Conservation (phyloP, 2,329 filamentous ascomycete genomes). For the Fusarium newnesense region DNA sequence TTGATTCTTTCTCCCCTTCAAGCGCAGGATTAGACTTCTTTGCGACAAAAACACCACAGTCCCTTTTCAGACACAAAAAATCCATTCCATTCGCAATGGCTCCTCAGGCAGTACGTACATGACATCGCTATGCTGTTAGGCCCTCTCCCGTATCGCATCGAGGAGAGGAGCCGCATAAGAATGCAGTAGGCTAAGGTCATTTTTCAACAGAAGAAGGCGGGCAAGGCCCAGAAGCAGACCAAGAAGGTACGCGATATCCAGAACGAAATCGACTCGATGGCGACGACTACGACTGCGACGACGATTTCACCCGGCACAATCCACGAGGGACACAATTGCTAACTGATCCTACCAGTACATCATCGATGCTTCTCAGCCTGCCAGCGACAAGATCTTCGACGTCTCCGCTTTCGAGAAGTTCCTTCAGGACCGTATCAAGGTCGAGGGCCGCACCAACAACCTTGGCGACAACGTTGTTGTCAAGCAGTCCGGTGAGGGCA, state of each 20-base stretch:
- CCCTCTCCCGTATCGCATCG: conserved; percentile 51
- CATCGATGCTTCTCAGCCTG: conserved; percentile 99
- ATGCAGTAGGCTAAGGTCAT: conserved; percentile 96
- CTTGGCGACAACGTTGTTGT: conserved; percentile 93
- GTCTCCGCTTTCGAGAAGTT: conserved; percentile 99
- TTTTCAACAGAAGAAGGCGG: conserved; percentile 72
- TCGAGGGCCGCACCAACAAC: conserved; percentile 97
- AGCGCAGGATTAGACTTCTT: conserved; percentile 87
- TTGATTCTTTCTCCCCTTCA: conserved; percentile 23
- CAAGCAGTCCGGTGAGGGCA: conserved; percentile 91
- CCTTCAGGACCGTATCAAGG: conserved; percentile 99
- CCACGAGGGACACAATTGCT: conserved; percentile 18
- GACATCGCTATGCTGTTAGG: conserved; percentile 92
- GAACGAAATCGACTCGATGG: background rate
- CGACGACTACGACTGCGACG: background rate
- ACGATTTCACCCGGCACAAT: background rate
- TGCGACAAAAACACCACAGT: conserved; percentile 56
- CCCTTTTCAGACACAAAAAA: conserved; percentile 45
- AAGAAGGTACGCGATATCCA: conserved; percentile 74
- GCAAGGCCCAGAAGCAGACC: conserved; percentile 81
- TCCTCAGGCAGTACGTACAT: conserved; percentile 86
- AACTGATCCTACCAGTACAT: conserved; percentile 74
- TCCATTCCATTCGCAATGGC: conserved; percentile 73
- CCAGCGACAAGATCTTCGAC: conserved; percentile 99
- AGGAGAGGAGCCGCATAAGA: conserved; percentile 39